Conservation (phyloP, 1,284 basidiomycete genomes). For the Naganishia sp. region DNA sequence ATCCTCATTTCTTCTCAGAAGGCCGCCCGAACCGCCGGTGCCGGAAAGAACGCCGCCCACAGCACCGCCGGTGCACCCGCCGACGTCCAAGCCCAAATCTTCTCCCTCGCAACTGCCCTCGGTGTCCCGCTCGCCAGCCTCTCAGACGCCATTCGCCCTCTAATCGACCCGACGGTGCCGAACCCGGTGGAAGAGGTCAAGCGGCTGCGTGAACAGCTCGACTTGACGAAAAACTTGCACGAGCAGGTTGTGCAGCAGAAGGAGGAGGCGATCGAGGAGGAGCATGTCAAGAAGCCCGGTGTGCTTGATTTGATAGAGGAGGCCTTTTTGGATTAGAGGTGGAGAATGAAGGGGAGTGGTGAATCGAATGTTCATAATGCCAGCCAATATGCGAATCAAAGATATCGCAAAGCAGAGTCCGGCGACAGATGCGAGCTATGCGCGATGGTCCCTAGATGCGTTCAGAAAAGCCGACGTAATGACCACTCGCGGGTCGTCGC, state of each 20-base stretch:
- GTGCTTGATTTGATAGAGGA: slow-evolving; percentile 49
- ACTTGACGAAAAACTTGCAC: slow-evolving; percentile 36
- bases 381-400: neutral
- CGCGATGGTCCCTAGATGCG: too few species aligned
- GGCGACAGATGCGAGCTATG: too few species aligned
- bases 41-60: slow-evolving; percentile 23
- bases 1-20: slow-evolving; percentile 1
- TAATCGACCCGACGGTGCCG: slow-evolving; percentile 51
- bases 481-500: too few species aligned
- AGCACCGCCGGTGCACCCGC: slow-evolving; percentile 29
- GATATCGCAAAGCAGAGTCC: neutral
- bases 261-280: slow-evolving; percentile 33
- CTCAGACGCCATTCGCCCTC: slow-evolving; percentile 48
- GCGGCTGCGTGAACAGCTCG: slow-evolving; percentile 41
- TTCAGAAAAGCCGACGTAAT: too few species aligned
- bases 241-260: slow-evolving; percentile 29
- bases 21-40: slow-evolving; percentile 21
- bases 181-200: slow-evolving; percentile 47
- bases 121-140: slow-evolving; percentile 52
- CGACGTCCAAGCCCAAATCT: slow-evolving; percentile 50
- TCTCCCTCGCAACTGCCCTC: slow-evolving; percentile 47
- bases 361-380: slow-evolving; percentile 16
- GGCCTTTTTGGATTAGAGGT: slow-evolving; percentile 48
- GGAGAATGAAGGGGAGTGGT: neutral
- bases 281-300: slow-evolving; percentile 37